Conservation (phyloP, 129 eudicot species). For the Tagetes erecta region DNA sequence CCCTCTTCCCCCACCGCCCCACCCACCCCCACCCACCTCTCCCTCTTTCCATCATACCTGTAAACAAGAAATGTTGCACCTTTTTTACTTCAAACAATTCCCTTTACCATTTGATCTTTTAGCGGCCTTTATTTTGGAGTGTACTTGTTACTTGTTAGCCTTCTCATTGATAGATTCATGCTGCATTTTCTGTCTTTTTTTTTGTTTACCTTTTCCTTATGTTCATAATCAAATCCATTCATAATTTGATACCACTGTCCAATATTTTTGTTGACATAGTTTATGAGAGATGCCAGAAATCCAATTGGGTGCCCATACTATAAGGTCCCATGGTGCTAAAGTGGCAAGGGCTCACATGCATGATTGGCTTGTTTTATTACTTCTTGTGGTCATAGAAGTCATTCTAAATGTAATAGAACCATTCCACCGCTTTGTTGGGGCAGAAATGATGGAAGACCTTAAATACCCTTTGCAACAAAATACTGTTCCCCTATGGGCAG, state of each 20-base stretch:
- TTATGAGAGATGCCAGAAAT: conserved; percentile 78
- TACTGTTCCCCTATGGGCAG: conserved; percentile 84
- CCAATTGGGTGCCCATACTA: conserved; percentile 78
- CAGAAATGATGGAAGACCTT: conserved; percentile 72
- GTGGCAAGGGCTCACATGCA: conserved; percentile 74
- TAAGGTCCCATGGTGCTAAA: conserved; percentile 62
- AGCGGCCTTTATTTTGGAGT: not conserved
- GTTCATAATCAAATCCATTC: not conserved
- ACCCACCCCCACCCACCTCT: not conserved
- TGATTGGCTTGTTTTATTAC: conserved; percentile 75
- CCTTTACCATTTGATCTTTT: conserved; percentile 4
- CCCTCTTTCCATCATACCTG: too few species aligned
- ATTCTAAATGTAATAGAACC: conserved; percentile 77
- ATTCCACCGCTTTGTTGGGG: conserved; percentile 84
- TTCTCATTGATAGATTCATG: conserved; percentile 7
- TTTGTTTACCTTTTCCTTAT: not conserved
- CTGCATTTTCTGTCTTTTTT: not conserved
- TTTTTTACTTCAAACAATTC: not conserved
- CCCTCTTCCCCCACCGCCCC: not conserved
- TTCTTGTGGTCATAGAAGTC: conserved; percentile 63
- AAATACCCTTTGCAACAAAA: conserved; percentile 76
- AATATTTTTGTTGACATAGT: conserved; percentile 24
- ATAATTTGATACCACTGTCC: not conserved
- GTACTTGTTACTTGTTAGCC: conserved; percentile 12
- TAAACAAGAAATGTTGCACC: not conserved